Evolutionary conservation across 2,329 filamentous ascomycete species (phyloP).

Genomic region (Colletotrichum sp.): DNA sequence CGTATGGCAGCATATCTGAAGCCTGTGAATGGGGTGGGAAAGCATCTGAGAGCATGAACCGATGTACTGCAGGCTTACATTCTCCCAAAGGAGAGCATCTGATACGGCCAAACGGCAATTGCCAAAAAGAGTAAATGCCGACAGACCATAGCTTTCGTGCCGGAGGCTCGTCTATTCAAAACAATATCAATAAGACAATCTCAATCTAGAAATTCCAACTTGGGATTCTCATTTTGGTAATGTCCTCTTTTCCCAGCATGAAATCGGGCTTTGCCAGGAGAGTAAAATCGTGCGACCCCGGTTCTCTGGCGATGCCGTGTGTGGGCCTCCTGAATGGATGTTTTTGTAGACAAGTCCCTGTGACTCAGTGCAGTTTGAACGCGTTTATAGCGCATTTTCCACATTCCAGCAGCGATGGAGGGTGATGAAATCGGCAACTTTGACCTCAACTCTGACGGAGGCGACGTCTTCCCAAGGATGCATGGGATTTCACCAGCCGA

Average conservation of each 20-base stretch:
- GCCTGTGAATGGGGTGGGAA: not conserved
- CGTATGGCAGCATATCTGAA: not conserved
- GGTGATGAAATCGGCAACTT: not conserved
- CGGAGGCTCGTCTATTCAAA: not conserved
- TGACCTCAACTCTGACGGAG: not conserved
- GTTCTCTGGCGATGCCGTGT: not conserved
- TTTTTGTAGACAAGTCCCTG: not conserved
- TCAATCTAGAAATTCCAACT: not conserved
- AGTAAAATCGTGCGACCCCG: not conserved
- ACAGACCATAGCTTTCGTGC: not conserved
- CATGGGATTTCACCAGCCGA: not conserved
- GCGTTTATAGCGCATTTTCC: not conserved
- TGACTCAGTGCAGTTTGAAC: not conserved
- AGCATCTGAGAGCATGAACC: not conserved
- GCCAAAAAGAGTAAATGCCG: not conserved
- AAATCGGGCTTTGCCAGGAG: not conserved
- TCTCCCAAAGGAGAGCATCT: not conserved
- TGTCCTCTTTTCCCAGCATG: not conserved
- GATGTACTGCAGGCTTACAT: accelerated
- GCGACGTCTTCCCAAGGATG: not conserved
- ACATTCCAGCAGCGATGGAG: not conserved
- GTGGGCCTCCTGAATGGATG: not conserved
- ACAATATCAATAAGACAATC: not conserved
- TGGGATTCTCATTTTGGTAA: not conserved
- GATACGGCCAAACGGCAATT: not conserved